Base-by-base conservation (phyloP, 1,284 basidiomycete species). In the Ustilago nuda region DNA sequence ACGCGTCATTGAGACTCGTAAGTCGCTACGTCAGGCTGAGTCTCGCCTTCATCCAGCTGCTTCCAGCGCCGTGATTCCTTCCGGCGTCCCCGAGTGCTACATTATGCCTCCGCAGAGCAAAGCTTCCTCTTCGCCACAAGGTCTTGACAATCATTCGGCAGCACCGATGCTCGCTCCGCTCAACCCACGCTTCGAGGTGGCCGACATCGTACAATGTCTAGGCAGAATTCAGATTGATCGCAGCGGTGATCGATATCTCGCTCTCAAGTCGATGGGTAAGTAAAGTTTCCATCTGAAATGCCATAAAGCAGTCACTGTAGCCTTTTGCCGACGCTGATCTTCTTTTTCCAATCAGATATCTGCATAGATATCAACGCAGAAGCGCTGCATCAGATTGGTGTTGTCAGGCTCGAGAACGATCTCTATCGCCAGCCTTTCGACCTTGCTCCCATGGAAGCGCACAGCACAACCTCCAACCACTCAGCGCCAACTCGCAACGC, bases 11-110 rank as follows among this genome's bases (percentile, higher is more conserved):
- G 61, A 74, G 30, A 62, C 56, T 12, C 74, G 72, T 33, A 70
- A 71, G 19, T 60, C 69, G 7, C 51, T 63, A 2, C 65, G 48
- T 6, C 50, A 59, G 15, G 23, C n/a, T 27, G 30, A 41, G 15
- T 23, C 54, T 36, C 46, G 30, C 13, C 12, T 30, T 32, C 4
- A 11, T n/a, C 39, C 27, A 33, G 7, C 55, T n/a, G 52, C 9
- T 23, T 7, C 37, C 7, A 12, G n/a, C 7, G n/a, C 35, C 3
- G 8, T 48, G 6, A 19, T 23, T 3, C 41, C 55, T 0, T 30
- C n/a, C 17, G 75, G 75, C 3, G 50, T 78, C 19, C 75, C 75
- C 1, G 71, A 70, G 8, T 74, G 75, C 65, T 78, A 78, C 61
- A 53, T 71, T 36, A 52, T 66, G 58, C 66, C 70, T 8, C 51